These are phyloP conservation scores for Elsinoe ampelina DNA, from an alignment of 2,329 filamentous ascomycete genomes.

Conservation along the genomic window DNA sequence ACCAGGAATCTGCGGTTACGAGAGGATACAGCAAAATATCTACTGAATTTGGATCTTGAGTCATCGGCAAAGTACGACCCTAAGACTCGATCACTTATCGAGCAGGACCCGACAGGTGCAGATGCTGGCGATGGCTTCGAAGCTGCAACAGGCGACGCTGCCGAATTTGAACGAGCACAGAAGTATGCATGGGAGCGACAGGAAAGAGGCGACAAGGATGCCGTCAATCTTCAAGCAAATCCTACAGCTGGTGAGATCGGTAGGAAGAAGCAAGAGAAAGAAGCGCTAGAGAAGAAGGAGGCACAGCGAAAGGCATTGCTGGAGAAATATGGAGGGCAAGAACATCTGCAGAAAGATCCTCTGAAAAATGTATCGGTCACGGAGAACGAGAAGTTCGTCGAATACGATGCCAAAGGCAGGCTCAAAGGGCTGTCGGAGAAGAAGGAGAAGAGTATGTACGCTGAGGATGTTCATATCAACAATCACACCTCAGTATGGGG, in stretches of 20 bases:
- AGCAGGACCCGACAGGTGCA: conserved; percentile 65
- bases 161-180: conserved; percentile 83
- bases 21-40: conserved; percentile 95
- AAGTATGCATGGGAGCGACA: conserved; percentile 92
- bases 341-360: conserved; percentile 45
- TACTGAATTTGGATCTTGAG: conserved; percentile 88
- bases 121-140: conserved; percentile 91
- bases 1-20: conserved; percentile 84
- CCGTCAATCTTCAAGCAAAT: conserved; percentile 87
- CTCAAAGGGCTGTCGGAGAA: conserved; percentile 80
- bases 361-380: conserved; percentile 59
- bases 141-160: conserved; percentile 78
- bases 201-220: conserved; percentile 68
- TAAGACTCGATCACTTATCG: conserved; percentile 85
- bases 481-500: conserved; percentile 93
- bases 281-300: conserved; percentile 58
- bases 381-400: conserved; percentile 79
- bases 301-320: conserved; percentile 61
- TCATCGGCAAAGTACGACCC: conserved; percentile 89
- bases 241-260: conserved; percentile 83
- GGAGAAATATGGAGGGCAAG: conserved; percentile 72
- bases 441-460: conserved; percentile 78
- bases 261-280: conserved; percentile 69
- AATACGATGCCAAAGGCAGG: conserved; percentile 83
- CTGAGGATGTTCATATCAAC: conserved; percentile 77